phyloP scores from a whole-genome alignment of 306 rosid species.

The Sophora flavescens region DNA sequence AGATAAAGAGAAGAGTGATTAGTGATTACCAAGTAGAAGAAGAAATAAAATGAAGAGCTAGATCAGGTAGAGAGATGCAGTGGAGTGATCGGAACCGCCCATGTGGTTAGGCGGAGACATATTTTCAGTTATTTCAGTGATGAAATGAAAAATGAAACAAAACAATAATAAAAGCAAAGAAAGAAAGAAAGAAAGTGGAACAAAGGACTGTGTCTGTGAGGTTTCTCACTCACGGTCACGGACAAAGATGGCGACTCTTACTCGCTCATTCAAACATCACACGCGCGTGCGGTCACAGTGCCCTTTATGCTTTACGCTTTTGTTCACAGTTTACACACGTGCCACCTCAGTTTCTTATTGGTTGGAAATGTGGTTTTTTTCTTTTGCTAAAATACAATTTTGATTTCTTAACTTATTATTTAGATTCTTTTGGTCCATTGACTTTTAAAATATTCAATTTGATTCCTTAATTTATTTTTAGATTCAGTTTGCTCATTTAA shows the following conservation, averaged over 20 bases:
- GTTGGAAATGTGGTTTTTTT: too few species aligned
- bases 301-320: constrained; percentile 11
- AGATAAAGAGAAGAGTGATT: not conserved
- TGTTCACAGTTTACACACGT: constrained; percentile 48
- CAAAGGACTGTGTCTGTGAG: too few species aligned
- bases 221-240: constrained; percentile 62
- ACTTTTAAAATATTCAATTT: too few species aligned
- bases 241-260: constrained; percentile 50
- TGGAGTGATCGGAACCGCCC: constrained; percentile 39
- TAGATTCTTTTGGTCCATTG: too few species aligned
- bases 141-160: too few species aligned
- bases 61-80: constrained; percentile 45
- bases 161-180: too few species aligned
- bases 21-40: constrained; percentile 46
- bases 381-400: too few species aligned
- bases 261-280: not conserved
- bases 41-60: constrained; percentile 21
- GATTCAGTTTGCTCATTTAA: too few species aligned
- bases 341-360: constrained; percentile 39
- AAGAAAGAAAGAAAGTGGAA: too few species aligned
- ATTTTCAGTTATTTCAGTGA: not conserved
- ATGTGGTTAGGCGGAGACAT: constrained; percentile 36
- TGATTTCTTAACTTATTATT: too few species aligned
- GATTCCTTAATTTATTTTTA: too few species aligned
- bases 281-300: constrained; percentile 40